Evolutionary conservation across 257 asterid species (phyloP).

Genomic region (Petunia axillaris): DNA sequence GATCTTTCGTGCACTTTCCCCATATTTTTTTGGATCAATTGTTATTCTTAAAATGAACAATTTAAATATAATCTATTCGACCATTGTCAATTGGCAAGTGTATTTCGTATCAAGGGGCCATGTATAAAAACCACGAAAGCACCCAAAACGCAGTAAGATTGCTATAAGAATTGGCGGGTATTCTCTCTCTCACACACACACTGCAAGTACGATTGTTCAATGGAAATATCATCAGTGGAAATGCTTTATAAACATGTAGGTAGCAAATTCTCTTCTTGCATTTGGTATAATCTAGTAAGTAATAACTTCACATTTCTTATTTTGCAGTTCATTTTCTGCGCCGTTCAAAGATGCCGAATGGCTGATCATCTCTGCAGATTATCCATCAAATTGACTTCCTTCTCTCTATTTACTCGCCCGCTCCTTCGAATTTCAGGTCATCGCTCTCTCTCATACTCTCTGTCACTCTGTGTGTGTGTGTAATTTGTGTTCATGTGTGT

Average conservation of each 20-base stretch:
- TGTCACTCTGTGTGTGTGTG: neutral
- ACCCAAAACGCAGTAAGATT: neutral
- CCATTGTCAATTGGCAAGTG: no score
- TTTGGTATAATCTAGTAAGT: neutral
- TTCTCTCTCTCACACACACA: neutral
- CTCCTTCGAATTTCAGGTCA: slow-evolving; percentile 69
- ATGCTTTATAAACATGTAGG: slow-evolving; percentile 63
- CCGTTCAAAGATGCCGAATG: slow-evolving; percentile 78
- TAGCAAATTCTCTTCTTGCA: slow-evolving; percentile 13
- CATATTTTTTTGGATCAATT: no score
- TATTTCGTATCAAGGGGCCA: neutral
- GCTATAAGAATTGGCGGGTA: neutral
- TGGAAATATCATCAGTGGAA: slow-evolving; percentile 57
- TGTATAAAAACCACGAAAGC: neutral
- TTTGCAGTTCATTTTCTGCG: slow-evolving; percentile 69
- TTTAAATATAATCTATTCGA: no score
- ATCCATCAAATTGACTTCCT: slow-evolving; percentile 55
- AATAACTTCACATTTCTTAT: neutral
- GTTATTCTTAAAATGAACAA: no score
- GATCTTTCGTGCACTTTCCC: no score
- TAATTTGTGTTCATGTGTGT: neutral
- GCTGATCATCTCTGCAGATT: slow-evolving; percentile 72
- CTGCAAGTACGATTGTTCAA: slow-evolving; percentile 9
- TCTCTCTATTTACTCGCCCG: slow-evolving; percentile 39
- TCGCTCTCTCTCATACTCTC: neutral